Evolutionary conservation across 768 basidiomycete genomes (phyloP).

Genomic region (Leccinum subtestaceum): DNA sequence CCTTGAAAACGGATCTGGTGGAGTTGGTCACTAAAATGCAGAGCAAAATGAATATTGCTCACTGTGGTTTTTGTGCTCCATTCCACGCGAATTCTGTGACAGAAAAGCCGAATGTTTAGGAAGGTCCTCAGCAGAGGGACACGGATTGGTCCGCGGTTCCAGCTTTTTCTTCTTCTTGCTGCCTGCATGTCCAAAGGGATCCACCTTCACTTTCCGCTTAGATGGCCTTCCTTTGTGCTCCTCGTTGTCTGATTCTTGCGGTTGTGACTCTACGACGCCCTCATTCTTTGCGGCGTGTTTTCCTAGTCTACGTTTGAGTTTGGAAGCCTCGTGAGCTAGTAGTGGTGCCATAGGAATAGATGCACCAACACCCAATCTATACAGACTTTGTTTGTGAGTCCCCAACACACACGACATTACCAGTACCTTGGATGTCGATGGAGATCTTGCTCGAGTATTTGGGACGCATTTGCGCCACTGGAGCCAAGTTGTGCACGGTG

Average conservation of each 20-base stretch:
- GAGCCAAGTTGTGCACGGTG: constrained; percentile 38
- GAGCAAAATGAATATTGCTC: constrained; percentile 5
- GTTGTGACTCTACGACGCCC: constrained; percentile 36
- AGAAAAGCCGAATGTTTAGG: neutral
- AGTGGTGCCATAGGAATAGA: constrained; percentile 47
- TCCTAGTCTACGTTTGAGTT: constrained; percentile 58
- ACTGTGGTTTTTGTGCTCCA: constrained; percentile 10
- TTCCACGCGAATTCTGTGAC: neutral
- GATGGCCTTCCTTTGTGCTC: constrained; percentile 55
- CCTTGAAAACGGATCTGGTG: constrained; percentile 5
- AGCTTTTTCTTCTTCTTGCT: constrained; percentile 47
- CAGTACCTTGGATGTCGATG: constrained; percentile 66
- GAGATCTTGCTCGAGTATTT: constrained; percentile 64
- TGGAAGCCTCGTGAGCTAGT: constrained; percentile 52
- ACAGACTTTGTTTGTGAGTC: constrained; percentile 7
- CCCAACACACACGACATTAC: neutral
- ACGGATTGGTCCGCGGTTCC: neutral
- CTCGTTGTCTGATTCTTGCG: constrained; percentile 42
- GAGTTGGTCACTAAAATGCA: constrained; percentile 2
- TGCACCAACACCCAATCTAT: constrained; percentile 75
- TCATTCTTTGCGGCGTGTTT: constrained; percentile 48
- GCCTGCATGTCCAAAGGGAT: constrained; percentile 49
- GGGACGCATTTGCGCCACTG: constrained; percentile 35
- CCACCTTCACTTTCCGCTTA: constrained; percentile 56
- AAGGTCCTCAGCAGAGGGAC: neutral